Conservation (phyloP, 179 eudicot species). For the Beta lomatogona region DNA sequence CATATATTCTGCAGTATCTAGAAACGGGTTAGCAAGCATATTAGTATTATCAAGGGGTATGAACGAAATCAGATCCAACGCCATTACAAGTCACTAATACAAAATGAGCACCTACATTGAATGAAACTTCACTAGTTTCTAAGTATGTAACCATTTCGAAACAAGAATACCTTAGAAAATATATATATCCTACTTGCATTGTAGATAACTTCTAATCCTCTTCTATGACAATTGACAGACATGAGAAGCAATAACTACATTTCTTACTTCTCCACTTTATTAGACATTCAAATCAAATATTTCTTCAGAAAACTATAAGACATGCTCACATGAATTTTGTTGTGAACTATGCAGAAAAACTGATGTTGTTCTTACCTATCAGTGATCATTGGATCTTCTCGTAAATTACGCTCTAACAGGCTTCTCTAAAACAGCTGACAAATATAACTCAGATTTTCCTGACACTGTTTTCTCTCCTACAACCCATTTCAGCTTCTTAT, state of each 20-base stretch:
- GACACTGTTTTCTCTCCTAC: conserved; percentile 75
- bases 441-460: conserved; percentile 68
- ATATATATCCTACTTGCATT: conserved; percentile 19
- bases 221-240: conserved; percentile 14
- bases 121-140: conserved; percentile 22
- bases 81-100: conserved; percentile 2
- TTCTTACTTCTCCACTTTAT: conserved; percentile 25
- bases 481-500: conserved; percentile 94
- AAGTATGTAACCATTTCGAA: not conserved
- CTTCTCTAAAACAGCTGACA: conserved; percentile 93
- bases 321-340: conserved; percentile 17
- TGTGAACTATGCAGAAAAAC: conserved; percentile 23
- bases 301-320: conserved; percentile 6
- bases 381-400: conserved; percentile 1
- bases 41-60: not conserved
- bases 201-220: conserved; percentile 14
- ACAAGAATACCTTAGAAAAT: not conserved
- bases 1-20: not conserved
- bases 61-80: not conserved
- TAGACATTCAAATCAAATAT: conserved; percentile 26
- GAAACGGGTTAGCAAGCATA: not conserved
- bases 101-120: conserved; percentile 11
- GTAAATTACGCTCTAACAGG: conserved; percentile 64
- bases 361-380: conserved; percentile 25
- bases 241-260: conserved; percentile 5